These are phyloP conservation scores for Tetrahymena malaccensis DNA, from an alignment of 73 alveolate genomes.

Conservation along the genomic window DNA sequence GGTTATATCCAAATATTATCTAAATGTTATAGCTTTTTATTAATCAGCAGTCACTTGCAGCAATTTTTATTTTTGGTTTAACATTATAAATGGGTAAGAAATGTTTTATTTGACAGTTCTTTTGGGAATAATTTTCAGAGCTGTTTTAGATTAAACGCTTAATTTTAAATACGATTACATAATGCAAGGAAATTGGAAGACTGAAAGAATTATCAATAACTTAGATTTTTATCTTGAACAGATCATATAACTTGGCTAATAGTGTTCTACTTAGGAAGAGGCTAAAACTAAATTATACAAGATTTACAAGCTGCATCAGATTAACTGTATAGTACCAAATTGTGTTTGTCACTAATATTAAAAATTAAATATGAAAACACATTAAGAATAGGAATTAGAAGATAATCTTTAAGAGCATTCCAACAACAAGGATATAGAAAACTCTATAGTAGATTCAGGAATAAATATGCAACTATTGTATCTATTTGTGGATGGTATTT, in stretches of 20 bases:
- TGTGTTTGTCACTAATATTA: neutral
- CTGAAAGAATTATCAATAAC: neutral
- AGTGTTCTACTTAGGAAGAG: neutral
- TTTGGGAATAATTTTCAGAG: neutral
- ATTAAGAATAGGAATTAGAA: neutral
- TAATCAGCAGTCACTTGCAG: neutral
- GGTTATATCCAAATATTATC: neutral
- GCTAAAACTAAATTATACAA: neutral
- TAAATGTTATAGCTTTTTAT: neutral
- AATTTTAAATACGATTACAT: neutral
- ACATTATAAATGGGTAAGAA: neutral
- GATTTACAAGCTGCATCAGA: neutral
- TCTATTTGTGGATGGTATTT: neutral
- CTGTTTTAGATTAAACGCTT: neutral
- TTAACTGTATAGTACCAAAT: neutral
- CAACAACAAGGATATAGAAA: neutral
- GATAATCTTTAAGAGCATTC: neutral
- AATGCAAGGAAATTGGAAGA: neutral
- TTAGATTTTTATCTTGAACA: neutral
- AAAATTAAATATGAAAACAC: neutral
- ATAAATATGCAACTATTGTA: neutral
- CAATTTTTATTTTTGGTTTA: neutral
- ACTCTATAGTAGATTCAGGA: neutral
- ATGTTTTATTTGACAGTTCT: neutral
- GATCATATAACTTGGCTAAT: neutral